Evolutionary conservation across 202 grass and related monocot genomes (phyloP), one percentile per base, ranked within the genome.

Genomic region (Cymbopogon flexuosus): DNA sequence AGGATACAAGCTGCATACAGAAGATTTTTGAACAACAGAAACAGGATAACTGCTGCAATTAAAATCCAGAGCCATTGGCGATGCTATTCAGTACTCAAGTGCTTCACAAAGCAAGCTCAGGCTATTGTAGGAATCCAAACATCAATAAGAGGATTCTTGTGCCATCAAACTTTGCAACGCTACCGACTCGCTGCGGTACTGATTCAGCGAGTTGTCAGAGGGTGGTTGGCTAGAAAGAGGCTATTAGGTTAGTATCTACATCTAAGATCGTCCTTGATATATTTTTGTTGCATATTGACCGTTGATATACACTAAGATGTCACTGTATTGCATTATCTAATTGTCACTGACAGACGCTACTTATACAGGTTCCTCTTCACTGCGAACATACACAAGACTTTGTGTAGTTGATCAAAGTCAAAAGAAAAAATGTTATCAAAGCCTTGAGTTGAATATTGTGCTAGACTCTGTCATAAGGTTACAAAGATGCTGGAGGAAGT

Each of bases 21-120:
- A 90, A 83, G 65, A 87, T 88, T 79, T 83, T 39, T 70, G 39
- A 30, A 84, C 5, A 58, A 72, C 5, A 69, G 10, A 72, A 45
- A 52, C 59, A 85, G 68, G 76, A 80, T 72, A 62, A 72, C 70
- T 35, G 70, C 87, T 86, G 80, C 79, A 61, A 87, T 72, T 35
- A 88, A 84, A 81, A 90, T 93, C 24, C 91, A 93, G 65, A 88
- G 83, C 41, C 69, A 81, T 33, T 93, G 88, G 85, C 79, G 82
- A 59, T 68, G 85, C 59, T 81, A 82, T 72, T 88, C 68, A 36
- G 71, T 39, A 52, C 43, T 60, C 65, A 90, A 65, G 23, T 73
- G n/a, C 56, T 88, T 90, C 61, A 58, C 16, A 66, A 93, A 40
- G 24, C 54, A 81, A 85, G 36, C 83, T 73, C 54, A 74, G 72